A percentile compares a stretch with the other conserved stretches of the same genome.
Conservation (phyloP, 805 yeast genomes). For the Starmerella khaoyaiensis region DNA sequence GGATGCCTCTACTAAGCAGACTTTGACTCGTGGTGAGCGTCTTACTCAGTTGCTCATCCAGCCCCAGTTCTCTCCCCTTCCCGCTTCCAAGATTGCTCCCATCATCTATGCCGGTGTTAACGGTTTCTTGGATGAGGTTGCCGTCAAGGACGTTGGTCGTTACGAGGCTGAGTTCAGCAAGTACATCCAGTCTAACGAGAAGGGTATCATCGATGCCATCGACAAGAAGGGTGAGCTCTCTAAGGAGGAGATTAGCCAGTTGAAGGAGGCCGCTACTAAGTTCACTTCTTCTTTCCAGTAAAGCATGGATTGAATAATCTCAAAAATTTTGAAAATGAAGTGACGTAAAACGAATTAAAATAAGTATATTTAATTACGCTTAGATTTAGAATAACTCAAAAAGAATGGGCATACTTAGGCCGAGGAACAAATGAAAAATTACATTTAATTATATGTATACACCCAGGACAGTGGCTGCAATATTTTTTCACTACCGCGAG, state of each 20-base stretch:
- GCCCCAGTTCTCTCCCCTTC: constrained; percentile 90
- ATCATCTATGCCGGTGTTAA: constrained; percentile 98
- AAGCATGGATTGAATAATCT: no score
- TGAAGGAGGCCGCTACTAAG: constrained; percentile 83
- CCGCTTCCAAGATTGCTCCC: constrained; percentile 99
- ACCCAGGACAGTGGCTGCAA: no score
- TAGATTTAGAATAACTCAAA: no score
- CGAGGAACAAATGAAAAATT: no score
- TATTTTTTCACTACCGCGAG: no score
- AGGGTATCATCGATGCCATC: constrained; percentile 71
- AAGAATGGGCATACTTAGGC: no score
- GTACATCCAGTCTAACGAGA: constrained; percentile 80
- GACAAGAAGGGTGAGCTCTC: constrained; percentile 82
- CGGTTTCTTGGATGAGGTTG: constrained; percentile 88
- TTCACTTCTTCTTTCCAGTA: constrained; percentile 73
- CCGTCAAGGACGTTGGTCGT: constrained; percentile 73
- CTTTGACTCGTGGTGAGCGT: constrained; percentile 99
- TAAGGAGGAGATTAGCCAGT: constrained; percentile 70
- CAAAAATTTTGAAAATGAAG: no score
- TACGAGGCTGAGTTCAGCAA: constrained; percentile 89
- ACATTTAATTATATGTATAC: no score
- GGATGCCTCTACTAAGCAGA: constrained; percentile 99
- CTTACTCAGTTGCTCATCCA: constrained; percentile 97
- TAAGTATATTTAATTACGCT: no score
- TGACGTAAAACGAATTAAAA: no score